These are phyloP conservation scores for Sporothrix euskadiensis DNA, from an alignment of 2,329 filamentous ascomycete species.

Conservation along the genomic window DNA sequence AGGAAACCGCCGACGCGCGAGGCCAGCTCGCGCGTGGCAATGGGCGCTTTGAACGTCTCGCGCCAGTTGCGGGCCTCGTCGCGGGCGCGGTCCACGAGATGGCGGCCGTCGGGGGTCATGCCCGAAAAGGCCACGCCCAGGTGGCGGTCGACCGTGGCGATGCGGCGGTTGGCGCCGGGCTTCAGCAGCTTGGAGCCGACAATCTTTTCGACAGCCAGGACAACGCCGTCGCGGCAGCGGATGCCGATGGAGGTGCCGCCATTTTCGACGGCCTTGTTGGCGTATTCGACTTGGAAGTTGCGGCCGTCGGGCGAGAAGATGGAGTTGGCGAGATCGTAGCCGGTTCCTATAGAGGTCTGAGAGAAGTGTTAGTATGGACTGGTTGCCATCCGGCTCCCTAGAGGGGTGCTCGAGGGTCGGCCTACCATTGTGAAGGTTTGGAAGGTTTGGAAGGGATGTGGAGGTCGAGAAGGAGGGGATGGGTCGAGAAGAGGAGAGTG, in stretches of 20 bases:
- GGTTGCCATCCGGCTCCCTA: neutral
- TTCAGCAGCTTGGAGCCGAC: conserved; percentile 94
- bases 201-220: conserved; percentile 95
- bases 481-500: neutral
- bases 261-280: conserved; percentile 97
- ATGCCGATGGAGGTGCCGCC: conserved; percentile 96
- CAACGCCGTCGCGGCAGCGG: conserved; percentile 93
- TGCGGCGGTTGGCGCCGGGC: conserved; percentile 92
- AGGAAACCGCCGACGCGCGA: conserved; percentile 94
- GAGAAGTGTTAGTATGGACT: neutral
- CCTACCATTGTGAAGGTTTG: conserved; percentile 19
- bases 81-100: conserved; percentile 91
- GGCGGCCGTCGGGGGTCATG: conserved; percentile 89
- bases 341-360: conserved; percentile 98
- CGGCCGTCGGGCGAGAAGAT: conserved; percentile 99
- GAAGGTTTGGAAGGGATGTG: neutral
- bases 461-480: neutral
- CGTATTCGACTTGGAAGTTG: conserved; percentile 99
- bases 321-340: conserved; percentile 98
- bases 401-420: neutral
- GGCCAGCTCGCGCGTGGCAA: conserved; percentile 83
- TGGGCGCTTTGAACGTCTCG: conserved; percentile 90
- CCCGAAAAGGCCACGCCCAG: conserved; percentile 91
- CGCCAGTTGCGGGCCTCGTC: conserved; percentile 93
- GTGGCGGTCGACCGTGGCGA: conserved; percentile 91